Conservation (phyloP, 495 filamentous ascomycete genomes). For the Aspergillus indologenus region DNA sequence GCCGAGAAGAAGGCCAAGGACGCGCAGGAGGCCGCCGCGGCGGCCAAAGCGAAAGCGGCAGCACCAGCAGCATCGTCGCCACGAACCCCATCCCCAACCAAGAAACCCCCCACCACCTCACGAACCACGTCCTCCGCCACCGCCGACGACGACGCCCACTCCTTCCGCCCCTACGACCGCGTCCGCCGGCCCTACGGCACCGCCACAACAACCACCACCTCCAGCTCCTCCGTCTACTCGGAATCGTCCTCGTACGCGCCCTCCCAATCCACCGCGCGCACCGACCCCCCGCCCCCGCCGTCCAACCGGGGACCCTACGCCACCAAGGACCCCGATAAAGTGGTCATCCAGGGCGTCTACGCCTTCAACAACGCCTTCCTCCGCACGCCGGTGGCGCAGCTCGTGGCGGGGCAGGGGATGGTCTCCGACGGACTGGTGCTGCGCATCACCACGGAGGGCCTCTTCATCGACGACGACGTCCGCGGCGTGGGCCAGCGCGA, state of each 20-base stretch:
- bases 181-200: slow-evolving; percentile 51
- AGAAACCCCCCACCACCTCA: slow-evolving; percentile 52
- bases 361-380: slow-evolving; percentile 80
- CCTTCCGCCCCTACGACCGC: slow-evolving; percentile 80
- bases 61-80: slow-evolving; percentile 32
- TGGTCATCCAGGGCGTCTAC: slow-evolving; percentile 89
- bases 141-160: slow-evolving; percentile 64
- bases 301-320: slow-evolving; percentile 71
- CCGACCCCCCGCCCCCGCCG: slow-evolving; percentile 81
- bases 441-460: slow-evolving; percentile 79
- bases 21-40: slow-evolving; percentile 30
- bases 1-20: slow-evolving; percentile 47
- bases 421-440: slow-evolving; percentile 87
- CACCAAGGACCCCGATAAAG: slow-evolving; percentile 90
- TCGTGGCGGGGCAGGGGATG: slow-evolving; percentile 68
- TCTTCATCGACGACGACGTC: slow-evolving; percentile 95
- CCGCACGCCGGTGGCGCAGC: slow-evolving; percentile 74
- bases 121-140: slow-evolving; percentile 54
- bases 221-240: slow-evolving; percentile 66
- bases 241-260: slow-evolving; percentile 83
- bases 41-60: slow-evolving; percentile 23
- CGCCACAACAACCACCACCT: slow-evolving; percentile 20
- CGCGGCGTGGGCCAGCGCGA: slow-evolving; percentile 83
- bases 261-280: slow-evolving; percentile 77
- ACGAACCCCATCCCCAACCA: slow-evolving; percentile 46